A percentile compares a stretch with the other conserved stretches of the same genome.
phyloP scores from a whole-genome alignment of 2,329 filamentous ascomycete species.

The Diaporthe caulivora region DNA sequence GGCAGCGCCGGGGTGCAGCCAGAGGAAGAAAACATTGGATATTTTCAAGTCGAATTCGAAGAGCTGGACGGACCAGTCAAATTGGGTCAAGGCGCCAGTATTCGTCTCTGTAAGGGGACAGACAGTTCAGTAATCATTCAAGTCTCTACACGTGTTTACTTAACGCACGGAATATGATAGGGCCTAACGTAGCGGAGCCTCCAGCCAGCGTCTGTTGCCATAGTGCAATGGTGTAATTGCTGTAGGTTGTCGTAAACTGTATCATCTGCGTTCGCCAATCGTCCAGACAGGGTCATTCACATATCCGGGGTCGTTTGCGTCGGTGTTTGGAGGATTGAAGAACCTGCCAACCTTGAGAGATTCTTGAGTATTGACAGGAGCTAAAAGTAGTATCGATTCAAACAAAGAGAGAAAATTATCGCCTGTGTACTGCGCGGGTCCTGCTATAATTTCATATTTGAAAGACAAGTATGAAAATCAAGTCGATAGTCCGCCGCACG shows the following conservation, averaged over 20 bases:
- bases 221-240: constrained; percentile 44
- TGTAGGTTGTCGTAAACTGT: constrained; percentile 42
- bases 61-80: constrained; percentile 20
- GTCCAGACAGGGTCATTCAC: constrained; percentile 3
- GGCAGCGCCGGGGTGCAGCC: not conserved
- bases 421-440: not conserved
- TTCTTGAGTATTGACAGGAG: not conserved
- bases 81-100: constrained; percentile 9
- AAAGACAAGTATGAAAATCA: not conserved
- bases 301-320: not conserved
- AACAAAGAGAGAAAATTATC: not conserved
- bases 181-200: constrained; percentile 38
- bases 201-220: constrained; percentile 42
- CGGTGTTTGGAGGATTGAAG: constrained; percentile 18
- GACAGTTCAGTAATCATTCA: not conserved
- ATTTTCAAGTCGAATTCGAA: constrained; percentile 13
- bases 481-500: not conserved
- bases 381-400: not conserved
- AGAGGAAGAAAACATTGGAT: constrained; percentile 16
- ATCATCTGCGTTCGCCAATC: constrained; percentile 40
- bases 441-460: not conserved
- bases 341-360: constrained; percentile 12
- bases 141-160: not conserved
- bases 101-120: constrained; percentile 31
- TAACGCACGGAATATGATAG: constrained; percentile 38